Evolutionary conservation across 495 filamentous ascomycete genomes (phyloP), one percentile per base, ranked within the genome.

Genomic region (Amphirosellinia nigrospora): DNA sequence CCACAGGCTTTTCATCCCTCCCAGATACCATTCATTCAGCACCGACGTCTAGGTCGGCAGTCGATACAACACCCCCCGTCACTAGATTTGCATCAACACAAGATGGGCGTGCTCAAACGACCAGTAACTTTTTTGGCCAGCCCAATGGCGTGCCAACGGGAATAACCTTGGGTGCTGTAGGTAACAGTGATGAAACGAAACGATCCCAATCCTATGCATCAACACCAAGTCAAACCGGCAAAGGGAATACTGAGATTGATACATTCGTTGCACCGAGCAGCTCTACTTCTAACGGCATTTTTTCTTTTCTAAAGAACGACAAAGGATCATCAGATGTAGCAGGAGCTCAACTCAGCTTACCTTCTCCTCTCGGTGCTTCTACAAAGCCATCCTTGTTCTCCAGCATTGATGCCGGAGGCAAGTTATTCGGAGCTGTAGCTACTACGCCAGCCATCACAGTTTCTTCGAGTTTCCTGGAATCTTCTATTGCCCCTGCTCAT

Each of bases 341-440:
- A 4, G 13, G 19, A 39, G 46, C 6, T 61, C 34, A 7, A 19
- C 15, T 41, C 55, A 32, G 6, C 6, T 19, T n/a, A 4, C 16
- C 13, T 16, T 58, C 50, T 5, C 6, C 8, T 4, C 21, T 64
- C 16, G 38, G n/a, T 43, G 19, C 36, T 43, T 48, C 19, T 53
- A 26, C 56, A 53, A 64, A 64, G 36, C 50, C 60, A 43, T 34
- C 48, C 19, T 45, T 58, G 28, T 64, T 39, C 36, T 39, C 67
- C 30, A n/a, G 11, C 23, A 46, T 7, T 28, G 15, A n/a, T 39
- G 16, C 11, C 48, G 16, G 28, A 53, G 56, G n/a, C 13, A 56
- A 32, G 3, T 8, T 36, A 15, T 28, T 46, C 28, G 32, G 16
- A 15, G 26, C 38, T 38, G 11, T 23, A 46, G 34, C 28, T 15